Evolutionary conservation across 257 asterid species (phyloP).

Genomic region (Ajuga chamaepitys): DNA sequence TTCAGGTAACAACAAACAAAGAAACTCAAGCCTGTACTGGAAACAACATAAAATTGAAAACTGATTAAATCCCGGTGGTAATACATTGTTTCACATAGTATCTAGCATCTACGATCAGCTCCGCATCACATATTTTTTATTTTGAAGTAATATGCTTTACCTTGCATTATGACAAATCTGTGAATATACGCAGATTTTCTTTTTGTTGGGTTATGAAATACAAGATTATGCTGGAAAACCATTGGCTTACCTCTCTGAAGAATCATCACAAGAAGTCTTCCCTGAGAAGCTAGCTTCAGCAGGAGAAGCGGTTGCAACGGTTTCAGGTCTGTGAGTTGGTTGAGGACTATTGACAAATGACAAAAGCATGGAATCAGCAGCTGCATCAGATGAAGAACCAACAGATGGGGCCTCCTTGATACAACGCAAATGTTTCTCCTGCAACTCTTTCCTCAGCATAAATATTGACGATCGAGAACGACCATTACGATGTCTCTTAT

Average conservation of each 20-base stretch:
- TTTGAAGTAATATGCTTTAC: neutral
- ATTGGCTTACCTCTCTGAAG: slow-evolving; percentile 50
- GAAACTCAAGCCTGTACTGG: neutral
- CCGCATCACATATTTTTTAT: neutral
- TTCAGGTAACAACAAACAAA: too few species aligned
- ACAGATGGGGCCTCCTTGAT: slow-evolving; percentile 41
- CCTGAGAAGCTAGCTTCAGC: slow-evolving; percentile 32
- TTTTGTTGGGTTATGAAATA: neutral
- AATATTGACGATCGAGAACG: slow-evolving; percentile 50
- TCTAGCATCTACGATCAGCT: neutral
- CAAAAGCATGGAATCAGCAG: slow-evolving; percentile 52
- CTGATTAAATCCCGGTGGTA: neutral
- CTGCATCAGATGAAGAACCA: slow-evolving; percentile 45
- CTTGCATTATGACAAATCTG: neutral
- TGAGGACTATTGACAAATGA: slow-evolving; percentile 60
- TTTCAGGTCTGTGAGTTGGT: slow-evolving; percentile 33
- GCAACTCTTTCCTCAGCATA: slow-evolving; percentile 58
- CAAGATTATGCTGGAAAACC: neutral
- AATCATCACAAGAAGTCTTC: slow-evolving; percentile 23
- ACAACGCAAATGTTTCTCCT: slow-evolving; percentile 40
- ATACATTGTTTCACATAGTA: neutral
- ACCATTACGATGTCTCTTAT: slow-evolving; percentile 41
- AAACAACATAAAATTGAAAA: neutral
- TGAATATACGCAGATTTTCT: neutral
- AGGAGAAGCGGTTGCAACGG: slow-evolving; percentile 25